phyloP scores from a whole-genome alignment of 2,329 filamentous ascomycete species.

The Epichloe festucae region DNA sequence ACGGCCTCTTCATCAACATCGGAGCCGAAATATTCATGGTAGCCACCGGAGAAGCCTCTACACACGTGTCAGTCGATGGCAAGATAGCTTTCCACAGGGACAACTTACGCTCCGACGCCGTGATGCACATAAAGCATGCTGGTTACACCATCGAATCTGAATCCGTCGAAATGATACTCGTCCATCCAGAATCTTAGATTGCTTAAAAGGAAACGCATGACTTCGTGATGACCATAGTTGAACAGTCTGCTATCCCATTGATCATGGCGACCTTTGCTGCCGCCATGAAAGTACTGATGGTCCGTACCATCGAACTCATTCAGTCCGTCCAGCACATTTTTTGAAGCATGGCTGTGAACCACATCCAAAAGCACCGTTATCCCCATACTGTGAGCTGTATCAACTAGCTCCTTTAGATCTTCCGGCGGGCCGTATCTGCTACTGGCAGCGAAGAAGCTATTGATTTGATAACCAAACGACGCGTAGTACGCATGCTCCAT shows the following conservation, averaged over 20 bases:
- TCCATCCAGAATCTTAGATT: constrained; percentile 99
- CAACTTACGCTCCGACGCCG: constrained; percentile 81
- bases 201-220: constrained; percentile 87
- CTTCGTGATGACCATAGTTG: constrained; percentile 93
- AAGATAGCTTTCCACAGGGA: neutral
- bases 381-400: constrained; percentile 84
- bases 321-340: constrained; percentile 88
- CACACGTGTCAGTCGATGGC: constrained; percentile 4
- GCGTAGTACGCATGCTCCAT: constrained; percentile 99
- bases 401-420: constrained; percentile 90
- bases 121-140: constrained; percentile 97
- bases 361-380: constrained; percentile 87
- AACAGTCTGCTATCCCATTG: constrained; percentile 94
- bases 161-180: constrained; percentile 91
- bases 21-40: constrained; percentile 92
- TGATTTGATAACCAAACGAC: constrained; percentile 97
- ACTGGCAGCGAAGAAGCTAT: constrained; percentile 96
- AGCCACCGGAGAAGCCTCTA: constrained; percentile 90
- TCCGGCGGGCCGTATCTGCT: constrained; percentile 90
- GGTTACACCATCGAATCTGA: constrained; percentile 94
- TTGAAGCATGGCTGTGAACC: constrained; percentile 94
- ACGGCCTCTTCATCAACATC: constrained; percentile 87
- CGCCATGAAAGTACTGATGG: constrained; percentile 89
- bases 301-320: constrained; percentile 95
- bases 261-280: constrained; percentile 73